Evolutionary conservation across 2,329 filamentous ascomycete genomes (phyloP).

Genomic region (Aspergillus piperis): DNA sequence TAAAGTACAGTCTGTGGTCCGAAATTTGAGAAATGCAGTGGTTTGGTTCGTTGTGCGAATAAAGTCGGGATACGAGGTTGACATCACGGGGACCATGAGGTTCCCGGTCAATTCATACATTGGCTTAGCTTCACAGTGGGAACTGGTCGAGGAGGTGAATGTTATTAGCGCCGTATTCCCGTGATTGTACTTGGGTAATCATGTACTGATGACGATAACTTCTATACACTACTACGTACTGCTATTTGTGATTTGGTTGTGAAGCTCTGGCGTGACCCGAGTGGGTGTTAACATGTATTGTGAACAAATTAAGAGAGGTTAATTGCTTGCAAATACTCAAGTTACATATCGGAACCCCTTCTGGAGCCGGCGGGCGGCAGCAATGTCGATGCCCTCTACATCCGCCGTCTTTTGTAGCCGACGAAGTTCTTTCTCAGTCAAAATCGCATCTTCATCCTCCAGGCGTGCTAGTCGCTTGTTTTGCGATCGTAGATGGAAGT

Average conservation of each 20-base stretch:
- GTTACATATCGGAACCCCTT: constrained; percentile 58
- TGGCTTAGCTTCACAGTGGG: no score
- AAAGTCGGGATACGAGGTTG: neutral
- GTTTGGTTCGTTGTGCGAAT: neutral
- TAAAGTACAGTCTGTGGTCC: no score
- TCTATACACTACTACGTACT: no score
- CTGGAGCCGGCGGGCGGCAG: constrained; percentile 53
- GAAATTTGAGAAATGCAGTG: neutral
- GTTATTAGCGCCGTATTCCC: no score
- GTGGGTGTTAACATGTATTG: no score
- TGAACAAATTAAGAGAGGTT: no score
- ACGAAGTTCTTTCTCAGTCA: constrained; percentile 51
- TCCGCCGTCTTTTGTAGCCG: constrained; percentile 54
- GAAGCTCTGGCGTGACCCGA: no score
- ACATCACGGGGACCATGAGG: neutral
- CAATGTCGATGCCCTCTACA: constrained; percentile 53
- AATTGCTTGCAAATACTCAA: constrained; percentile 20
- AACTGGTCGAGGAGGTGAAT: no score
- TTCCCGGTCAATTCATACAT: no score
- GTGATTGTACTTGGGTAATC: neutral
- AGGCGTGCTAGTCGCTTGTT: constrained; percentile 54
- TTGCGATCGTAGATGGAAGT: constrained; percentile 44
- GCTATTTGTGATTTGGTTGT: no score
- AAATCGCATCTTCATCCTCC: constrained; percentile 50
- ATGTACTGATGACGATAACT: neutral